A percentile compares a stretch with the other conserved stretches of the same genome.
Evolutionary conservation across 2,329 filamentous ascomycete species (phyloP).

Genomic region (Tolypocladium capitatum): DNA sequence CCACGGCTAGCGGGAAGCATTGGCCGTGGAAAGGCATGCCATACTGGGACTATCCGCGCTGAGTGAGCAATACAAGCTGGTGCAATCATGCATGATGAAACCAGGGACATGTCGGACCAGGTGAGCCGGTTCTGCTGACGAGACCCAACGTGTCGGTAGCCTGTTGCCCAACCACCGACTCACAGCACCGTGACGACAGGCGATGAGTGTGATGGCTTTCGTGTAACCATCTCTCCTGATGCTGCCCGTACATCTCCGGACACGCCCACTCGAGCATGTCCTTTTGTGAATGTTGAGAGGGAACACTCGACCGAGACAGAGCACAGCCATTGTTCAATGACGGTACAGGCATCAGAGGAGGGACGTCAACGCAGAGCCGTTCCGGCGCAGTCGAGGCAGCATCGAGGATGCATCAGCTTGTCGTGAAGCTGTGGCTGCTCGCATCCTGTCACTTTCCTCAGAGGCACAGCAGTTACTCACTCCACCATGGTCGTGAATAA

Average conservation of each 20-base stretch:
- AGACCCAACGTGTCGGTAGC: not conserved
- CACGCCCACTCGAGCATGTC: not conserved
- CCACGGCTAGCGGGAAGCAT: not conserved
- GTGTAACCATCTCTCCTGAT: not conserved
- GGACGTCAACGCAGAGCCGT: not conserved
- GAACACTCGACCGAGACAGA: not conserved
- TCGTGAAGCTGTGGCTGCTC: not conserved
- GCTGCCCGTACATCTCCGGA: not conserved
- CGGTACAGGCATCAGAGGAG: not conserved
- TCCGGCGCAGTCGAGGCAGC: not conserved
- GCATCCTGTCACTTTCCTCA: not conserved
- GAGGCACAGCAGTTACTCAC: not conserved
- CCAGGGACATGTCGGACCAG: not conserved
- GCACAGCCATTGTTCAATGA: no score
- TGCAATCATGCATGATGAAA: not conserved
- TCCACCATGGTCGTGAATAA: not conserved
- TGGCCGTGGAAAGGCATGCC: not conserved
- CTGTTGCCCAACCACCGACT: not conserved
- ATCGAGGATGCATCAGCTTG: not conserved
- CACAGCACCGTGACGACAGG: not conserved
- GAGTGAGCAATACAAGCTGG: not conserved
- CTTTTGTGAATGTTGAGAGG: not conserved
- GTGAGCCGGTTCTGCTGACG: no score
- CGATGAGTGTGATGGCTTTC: not conserved
- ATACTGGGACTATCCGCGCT: no score